A percentile compares a stretch with the other conserved stretches of the same genome.
These are phyloP conservation scores for Oenanthe sinensis DNA, from an alignment of 129 eudicot species.

Conservation along the genomic window DNA sequence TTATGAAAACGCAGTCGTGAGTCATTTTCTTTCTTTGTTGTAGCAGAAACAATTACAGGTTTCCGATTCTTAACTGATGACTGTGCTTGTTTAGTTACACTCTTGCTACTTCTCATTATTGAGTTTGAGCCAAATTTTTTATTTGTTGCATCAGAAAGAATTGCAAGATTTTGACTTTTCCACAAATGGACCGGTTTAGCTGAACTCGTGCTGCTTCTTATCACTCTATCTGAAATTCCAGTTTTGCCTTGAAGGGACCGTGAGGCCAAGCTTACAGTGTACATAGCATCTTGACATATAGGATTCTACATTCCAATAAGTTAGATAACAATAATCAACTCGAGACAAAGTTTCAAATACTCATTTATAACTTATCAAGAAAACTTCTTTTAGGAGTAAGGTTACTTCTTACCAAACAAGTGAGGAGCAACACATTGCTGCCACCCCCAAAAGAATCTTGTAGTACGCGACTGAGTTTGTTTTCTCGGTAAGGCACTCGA, in stretches of 20 bases:
- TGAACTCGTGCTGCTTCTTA: constrained; percentile 22
- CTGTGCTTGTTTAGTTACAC: constrained; percentile 6
- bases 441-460: constrained; percentile 75
- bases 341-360: neutral
- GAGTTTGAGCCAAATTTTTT: constrained; percentile 17
- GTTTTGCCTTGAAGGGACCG: constrained; percentile 33
- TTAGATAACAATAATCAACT: neutral
- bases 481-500: constrained; percentile 78
- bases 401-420: constrained; percentile 61
- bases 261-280: constrained; percentile 44
- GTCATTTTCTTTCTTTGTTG: constrained; percentile 25
- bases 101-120: neutral
- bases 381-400: neutral
- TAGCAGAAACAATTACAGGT: constrained; percentile 24
- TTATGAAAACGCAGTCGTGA: neutral
- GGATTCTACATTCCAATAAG: constrained; percentile 43
- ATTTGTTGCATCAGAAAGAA: constrained; percentile 27
- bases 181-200: constrained; percentile 10
- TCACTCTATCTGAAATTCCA: constrained; percentile 23
- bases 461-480: constrained; percentile 64
- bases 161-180: neutral
- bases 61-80: constrained; percentile 41
- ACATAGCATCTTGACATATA: constrained; percentile 58
- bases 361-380: neutral
- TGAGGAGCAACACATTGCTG: constrained; percentile 46